These are phyloP conservation scores for Penicillium steckii DNA, from an alignment of 495 filamentous ascomycete genomes.

Conservation along the genomic window DNA sequence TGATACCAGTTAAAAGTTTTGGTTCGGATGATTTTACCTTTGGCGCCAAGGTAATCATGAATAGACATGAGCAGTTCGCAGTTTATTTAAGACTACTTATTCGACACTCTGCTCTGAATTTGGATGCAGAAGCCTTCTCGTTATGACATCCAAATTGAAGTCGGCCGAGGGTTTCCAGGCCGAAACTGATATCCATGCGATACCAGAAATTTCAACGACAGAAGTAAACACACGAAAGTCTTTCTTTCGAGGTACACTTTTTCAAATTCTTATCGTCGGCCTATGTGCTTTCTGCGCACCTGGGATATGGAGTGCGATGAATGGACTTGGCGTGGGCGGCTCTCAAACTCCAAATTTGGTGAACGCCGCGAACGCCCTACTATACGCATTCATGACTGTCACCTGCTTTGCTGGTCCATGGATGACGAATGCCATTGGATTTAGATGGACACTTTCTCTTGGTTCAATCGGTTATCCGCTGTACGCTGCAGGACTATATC, in stretches of 20 bases:
- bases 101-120: neutral
- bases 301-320: conserved; percentile 59
- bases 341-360: conserved; percentile 28
- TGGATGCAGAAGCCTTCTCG: neutral
- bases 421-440: conserved; percentile 37
- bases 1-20: too few relatives aligned
- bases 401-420: conserved; percentile 20
- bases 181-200: neutral
- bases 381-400: neutral
- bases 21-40: too few relatives aligned
- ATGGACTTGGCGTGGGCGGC: conserved; percentile 52
- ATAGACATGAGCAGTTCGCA: neutral
- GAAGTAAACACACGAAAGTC: neutral
- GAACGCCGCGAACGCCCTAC: neutral
- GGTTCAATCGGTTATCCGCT: conserved; percentile 55
- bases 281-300: conserved; percentile 55
- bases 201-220: neutral
- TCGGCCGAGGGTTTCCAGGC: neutral
- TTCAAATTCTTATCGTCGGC: conserved; percentile 54
- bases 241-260: conserved; percentile 46
- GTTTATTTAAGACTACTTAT: neutral
- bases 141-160: neutral
- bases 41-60: neutral
- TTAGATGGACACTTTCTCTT: conserved; percentile 49
- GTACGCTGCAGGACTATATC: conserved; percentile 54